Base-by-base conservation (phyloP, 2,329 filamentous ascomycete genomes). In the Gyromitra esculenta region DNA sequence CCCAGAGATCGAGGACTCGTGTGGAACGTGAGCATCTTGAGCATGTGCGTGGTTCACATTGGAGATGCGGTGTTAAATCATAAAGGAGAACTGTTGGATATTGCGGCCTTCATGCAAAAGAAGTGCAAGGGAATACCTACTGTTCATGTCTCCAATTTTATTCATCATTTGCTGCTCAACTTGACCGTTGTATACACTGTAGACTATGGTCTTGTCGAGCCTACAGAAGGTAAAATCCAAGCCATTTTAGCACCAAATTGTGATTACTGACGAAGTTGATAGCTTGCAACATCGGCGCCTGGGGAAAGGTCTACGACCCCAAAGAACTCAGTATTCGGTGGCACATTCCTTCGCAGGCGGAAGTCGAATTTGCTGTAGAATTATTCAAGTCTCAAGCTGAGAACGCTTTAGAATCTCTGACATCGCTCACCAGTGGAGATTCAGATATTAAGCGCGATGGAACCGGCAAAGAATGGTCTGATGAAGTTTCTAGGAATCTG, bases 401-500 rank as follows among this genome's bases (percentile, higher is more conserved):
- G 73, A 90, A 89, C 52, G 94, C 95, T 1, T 88, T 95, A 76
- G 86, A 90, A 74, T 90, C 93, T 77, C 85, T 99, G 11, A 88
- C 89, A 78, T 88, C 91, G 6, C 87, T 99, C n/a, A 96, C 93
- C 82, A 91, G 92, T 77, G 90, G 93, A 59, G 88, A 91, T 45
- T 91, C 94, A 0, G 91, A 90, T 1, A 91, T 98, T 68, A 96
- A 94, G 83, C 89, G 95, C 73, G 95, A 94, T 80, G 96, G 96
- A 48, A 97, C 95, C 83, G 96, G 97, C 80, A 99, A 98, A 84
- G 95, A 97, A 81, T 99, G 96, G 96, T 97, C 95, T 0, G 96
- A 99, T 82, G 96, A 99, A 83, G 91, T 98, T 37, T 95, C 94
- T 1, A 87, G 96, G 71, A 93, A 97, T 79, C 87, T 99, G 73